Percentiles rank a stretch among this genome's conserved stretches.
Conservation (phyloP, 2,329 filamentous ascomycete genomes). For the Coniosporium tulheliwenetii region DNA sequence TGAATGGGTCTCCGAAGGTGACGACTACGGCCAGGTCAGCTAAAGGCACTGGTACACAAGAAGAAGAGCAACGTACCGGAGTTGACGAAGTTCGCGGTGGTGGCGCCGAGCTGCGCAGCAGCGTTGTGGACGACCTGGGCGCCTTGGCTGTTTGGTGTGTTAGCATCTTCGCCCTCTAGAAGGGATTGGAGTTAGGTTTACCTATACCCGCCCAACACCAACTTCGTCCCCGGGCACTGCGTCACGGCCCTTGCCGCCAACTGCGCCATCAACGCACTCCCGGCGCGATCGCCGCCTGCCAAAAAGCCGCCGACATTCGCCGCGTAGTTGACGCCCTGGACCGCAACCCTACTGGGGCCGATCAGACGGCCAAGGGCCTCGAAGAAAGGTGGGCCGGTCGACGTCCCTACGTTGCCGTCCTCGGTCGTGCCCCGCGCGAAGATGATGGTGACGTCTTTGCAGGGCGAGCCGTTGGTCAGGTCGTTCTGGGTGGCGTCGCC, state of each 20-base stretch:
- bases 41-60: neutral
- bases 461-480: conserved; percentile 10
- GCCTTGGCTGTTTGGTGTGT: too few relatives aligned
- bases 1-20: conserved; percentile 15
- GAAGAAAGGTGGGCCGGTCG: conserved; percentile 36
- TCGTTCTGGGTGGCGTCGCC: conserved; percentile 5
- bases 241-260: too few relatives aligned
- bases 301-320: conserved; percentile 12
- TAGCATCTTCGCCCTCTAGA: too few relatives aligned
- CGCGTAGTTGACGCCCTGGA: conserved; percentile 40
- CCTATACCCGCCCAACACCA: too few relatives aligned
- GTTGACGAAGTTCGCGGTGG: neutral
- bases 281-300: too few relatives aligned
- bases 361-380: conserved; percentile 25
- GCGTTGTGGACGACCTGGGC: too few relatives aligned
- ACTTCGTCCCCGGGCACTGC: too few relatives aligned
- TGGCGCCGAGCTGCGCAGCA: conserved; percentile 3
- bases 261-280: too few relatives aligned
- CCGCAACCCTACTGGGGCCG: conserved; percentile 27
- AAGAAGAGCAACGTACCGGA: neutral
- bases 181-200: too few relatives aligned
- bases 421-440: conserved; percentile 42
- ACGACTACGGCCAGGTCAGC: conserved; percentile 6
- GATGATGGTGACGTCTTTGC: conserved; percentile 35
- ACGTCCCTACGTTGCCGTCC: conserved; percentile 33